Evolutionary conservation across 2,329 filamentous ascomycete genomes (phyloP).

Genomic region (Venturia effusa): DNA sequence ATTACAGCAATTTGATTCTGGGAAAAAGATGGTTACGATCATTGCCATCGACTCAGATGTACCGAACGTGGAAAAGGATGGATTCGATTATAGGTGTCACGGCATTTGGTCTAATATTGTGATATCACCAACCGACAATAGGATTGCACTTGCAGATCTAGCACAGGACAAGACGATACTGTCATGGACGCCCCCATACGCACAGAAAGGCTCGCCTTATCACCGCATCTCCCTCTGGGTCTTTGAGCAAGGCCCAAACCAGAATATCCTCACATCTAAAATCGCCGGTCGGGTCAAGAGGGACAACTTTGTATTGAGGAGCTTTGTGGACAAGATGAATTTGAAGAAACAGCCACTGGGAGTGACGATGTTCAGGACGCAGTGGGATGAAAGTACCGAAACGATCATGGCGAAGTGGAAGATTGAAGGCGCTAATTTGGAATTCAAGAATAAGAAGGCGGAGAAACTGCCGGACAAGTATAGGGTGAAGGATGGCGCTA

Average conservation of each 20-base stretch:
- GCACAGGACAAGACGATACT: conserved; percentile 21
- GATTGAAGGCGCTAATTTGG: conserved; percentile 65
- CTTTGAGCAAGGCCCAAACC: conserved; percentile 52
- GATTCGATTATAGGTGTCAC: conserved; percentile 73
- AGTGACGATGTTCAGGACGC: conserved; percentile 74
- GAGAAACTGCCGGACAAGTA: conserved; percentile 48
- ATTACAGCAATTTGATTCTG: conserved; percentile 75
- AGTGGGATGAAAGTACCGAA: conserved; percentile 84
- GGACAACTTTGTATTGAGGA: conserved; percentile 64
- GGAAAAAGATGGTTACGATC: conserved; percentile 71
- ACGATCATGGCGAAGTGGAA: conserved; percentile 74
- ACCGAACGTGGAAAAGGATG: conserved; percentile 63
- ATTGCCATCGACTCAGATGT: conserved; percentile 86
- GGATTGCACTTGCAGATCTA: conserved; percentile 54
- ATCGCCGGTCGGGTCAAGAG: conserved; percentile 51
- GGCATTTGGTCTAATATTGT: conserved; percentile 68
- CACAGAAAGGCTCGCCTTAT: conserved; percentile 83
- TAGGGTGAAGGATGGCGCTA: conserved; percentile 43
- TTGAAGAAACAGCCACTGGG: conserved; percentile 64
- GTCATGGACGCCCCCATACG: conserved; percentile 76
- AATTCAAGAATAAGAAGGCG: conserved; percentile 73
- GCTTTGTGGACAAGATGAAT: conserved; percentile 51
- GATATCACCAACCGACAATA: conserved; percentile 49
- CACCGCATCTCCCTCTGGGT: conserved; percentile 80
- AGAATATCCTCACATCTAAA: neutral